Conservation (phyloP, 129 eudicot genomes). For the Saussurea involucrata region DNA sequence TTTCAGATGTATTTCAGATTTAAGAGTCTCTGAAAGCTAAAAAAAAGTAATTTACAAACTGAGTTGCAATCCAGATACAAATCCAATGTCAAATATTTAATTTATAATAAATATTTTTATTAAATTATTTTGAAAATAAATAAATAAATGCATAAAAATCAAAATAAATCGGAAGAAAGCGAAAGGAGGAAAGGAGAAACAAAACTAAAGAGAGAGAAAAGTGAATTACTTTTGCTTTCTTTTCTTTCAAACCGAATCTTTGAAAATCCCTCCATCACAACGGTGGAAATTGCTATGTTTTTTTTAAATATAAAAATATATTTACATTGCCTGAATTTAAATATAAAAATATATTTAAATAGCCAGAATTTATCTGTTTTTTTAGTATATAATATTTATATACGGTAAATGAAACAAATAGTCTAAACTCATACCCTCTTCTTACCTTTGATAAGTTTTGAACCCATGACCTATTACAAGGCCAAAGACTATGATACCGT, state of each 20-base stretch:
- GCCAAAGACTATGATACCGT: no score
- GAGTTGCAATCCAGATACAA: not conserved
- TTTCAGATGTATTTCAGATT: no score
- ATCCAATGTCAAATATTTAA: not conserved
- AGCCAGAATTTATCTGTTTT: not conserved
- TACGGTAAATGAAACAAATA: no score
- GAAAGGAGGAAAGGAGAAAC: constrained; percentile 48
- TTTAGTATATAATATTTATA: no score
- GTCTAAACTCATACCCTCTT: no score
- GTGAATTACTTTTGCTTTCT: constrained; percentile 45
- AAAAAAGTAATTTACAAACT: no score
- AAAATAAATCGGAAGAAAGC: constrained; percentile 35
- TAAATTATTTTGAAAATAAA: no score
- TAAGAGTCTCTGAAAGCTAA: no score
- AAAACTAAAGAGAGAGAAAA: constrained; percentile 31
- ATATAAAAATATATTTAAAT: no score
- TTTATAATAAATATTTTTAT: no score
- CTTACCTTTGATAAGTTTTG: no score
- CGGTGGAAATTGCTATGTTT: constrained; percentile 22
- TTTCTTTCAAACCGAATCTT: constrained; percentile 53
- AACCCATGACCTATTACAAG: no score
- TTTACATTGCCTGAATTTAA: not conserved
- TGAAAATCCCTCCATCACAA: constrained; percentile 28
- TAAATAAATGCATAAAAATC: not conserved
- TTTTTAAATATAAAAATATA: not conserved